These are phyloP conservation scores for Termitomyces sp. DNA, from an alignment of 768 basidiomycete species.

Conservation along the genomic window DNA sequence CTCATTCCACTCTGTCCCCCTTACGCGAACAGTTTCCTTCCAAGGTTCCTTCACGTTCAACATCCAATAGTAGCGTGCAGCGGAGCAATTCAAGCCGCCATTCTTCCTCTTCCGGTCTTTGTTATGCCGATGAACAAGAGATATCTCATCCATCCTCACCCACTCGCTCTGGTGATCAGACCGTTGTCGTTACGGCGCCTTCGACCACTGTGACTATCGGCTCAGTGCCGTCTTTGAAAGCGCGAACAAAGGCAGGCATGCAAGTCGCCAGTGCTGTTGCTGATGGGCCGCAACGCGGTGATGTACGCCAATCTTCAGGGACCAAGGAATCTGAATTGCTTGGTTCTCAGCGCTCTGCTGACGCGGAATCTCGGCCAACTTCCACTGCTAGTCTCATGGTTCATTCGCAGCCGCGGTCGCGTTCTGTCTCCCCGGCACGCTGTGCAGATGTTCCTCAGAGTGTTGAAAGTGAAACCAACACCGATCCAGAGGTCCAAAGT, in stretches of 20 bases:
- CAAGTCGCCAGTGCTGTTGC: constrained; percentile 10
- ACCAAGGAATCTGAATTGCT: constrained; percentile 20
- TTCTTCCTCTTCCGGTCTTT: constrained; percentile 18
- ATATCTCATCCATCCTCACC: constrained; percentile 29
- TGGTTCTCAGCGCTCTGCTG: constrained; percentile 17
- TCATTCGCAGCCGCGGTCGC: constrained; percentile 30
- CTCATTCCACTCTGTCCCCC: constrained; percentile 22
- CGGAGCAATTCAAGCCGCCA: constrained; percentile 17
- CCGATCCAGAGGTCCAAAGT: constrained; percentile 51
- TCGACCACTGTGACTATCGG: constrained; percentile 16
- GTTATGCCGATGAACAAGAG: constrained; percentile 13
- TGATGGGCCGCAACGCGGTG: constrained; percentile 12
- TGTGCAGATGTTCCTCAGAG: constrained; percentile 65
- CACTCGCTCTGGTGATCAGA: constrained; percentile 29
- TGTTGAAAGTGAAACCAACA: constrained; percentile 72
- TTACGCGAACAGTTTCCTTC: constrained; percentile 22
- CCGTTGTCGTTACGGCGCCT: constrained; percentile 31
- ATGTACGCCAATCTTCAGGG: constrained; percentile 16
- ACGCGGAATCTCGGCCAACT: constrained; percentile 21
- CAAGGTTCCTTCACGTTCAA: constrained; percentile 19
- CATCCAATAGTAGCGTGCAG: constrained; percentile 24
- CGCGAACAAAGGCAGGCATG: constrained; percentile 8
- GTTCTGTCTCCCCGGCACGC: constrained; percentile 56
- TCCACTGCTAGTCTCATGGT: constrained; percentile 20
- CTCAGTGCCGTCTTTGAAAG: constrained; percentile 18